phyloP scores from a whole-genome alignment of 1,284 basidiomycete genomes.

The Kalmanozyma brasiliensis region DNA sequence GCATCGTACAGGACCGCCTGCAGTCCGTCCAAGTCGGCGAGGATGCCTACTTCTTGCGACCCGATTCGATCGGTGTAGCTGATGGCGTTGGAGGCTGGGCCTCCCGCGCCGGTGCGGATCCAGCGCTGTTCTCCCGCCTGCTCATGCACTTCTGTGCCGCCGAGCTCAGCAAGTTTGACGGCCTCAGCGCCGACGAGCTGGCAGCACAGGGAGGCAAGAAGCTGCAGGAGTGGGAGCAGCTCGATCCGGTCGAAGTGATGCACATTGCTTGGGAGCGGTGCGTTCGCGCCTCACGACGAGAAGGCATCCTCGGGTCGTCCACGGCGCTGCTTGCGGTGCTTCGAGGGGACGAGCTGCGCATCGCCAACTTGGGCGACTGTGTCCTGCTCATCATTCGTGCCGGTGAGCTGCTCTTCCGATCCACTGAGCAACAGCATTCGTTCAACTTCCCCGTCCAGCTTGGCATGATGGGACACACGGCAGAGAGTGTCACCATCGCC shows the following conservation, averaged over 20 bases:
- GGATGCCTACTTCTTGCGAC: slow-evolving; percentile 83
- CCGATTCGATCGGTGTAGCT: slow-evolving; percentile 84
- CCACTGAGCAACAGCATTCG: slow-evolving; percentile 92
- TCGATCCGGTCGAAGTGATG: slow-evolving; percentile 73
- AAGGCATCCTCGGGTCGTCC: slow-evolving; percentile 73
- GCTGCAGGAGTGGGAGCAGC: slow-evolving; percentile 50
- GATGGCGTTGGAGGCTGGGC: slow-evolving; percentile 91
- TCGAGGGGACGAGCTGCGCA: slow-evolving; percentile 79
- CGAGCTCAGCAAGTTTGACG: slow-evolving; percentile 68
- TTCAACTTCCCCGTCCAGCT: slow-evolving; percentile 93
- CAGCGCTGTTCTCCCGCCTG: slow-evolving; percentile 82
- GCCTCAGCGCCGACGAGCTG: slow-evolving; percentile 29
- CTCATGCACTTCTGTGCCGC: slow-evolving; percentile 85
- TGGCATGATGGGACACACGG: slow-evolving; percentile 77
- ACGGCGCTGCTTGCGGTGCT: slow-evolving; percentile 73
- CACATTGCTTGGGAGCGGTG: slow-evolving; percentile 73
- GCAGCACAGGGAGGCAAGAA: slow-evolving; percentile 49
- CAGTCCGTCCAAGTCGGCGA: slow-evolving; percentile 81
- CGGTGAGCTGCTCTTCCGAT: slow-evolving; percentile 83
- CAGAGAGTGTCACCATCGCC: slow-evolving; percentile 73
- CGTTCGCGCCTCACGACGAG: slow-evolving; percentile 67
- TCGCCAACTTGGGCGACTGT: slow-evolving; percentile 93
- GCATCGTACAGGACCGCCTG: slow-evolving; percentile 61
- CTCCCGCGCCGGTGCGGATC: slow-evolving; percentile 71
- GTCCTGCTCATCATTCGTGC: slow-evolving; percentile 80